Base-by-base conservation (phyloP, 1,284 basidiomycete species). In the Apiotrichum brassicae region DNA sequence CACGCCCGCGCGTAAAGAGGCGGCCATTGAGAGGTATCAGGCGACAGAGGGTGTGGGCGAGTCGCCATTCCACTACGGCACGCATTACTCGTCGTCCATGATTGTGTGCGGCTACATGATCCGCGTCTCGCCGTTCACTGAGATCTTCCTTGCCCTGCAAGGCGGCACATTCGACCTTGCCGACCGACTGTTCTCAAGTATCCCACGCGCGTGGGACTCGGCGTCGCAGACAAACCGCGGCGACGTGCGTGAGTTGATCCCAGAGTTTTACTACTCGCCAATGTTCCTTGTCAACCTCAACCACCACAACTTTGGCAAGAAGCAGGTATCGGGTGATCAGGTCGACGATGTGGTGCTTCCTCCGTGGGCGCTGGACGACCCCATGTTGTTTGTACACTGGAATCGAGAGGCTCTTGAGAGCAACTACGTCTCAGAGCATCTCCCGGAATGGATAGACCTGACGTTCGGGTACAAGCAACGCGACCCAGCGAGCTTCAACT, bases 131-230 rank as follows among this genome's bases (percentile, higher is more conserved):
- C 93, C 93, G 0, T 95, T 86, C 68, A 92, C 89, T 19, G 83
- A 85, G 63, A 92, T 93, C 82, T 94, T 93, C 58, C 56, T 71
- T 24, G 64, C 86, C 3, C 70, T 92, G 32, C 59, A 84, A 77
- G 89, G 89, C 20, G 90, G 92, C n/a, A 86, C 86, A 61, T 97
- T 92, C 82, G 93, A 97, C 75, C 74, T 95, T n/a, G 90, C 93
- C 0, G 92, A 97, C 74, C 79, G 93, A 22, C 74, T 95, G 13
- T 97, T 97, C 72, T 83, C 80, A 77, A 89, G 88, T 57, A 75
- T 93, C 14, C 76, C 80, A 30, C 77, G 86, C 54, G 81, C 92
- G 1, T 95, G 88, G 74, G 78, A 82, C 42, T 94, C 91, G 24
- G 91, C 92, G 28, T 86, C 89, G 0, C 76, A 81, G 41, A 89